Evolutionary conservation across 2,329 filamentous ascomycete species (phyloP), one percentile per base, ranked within the genome.

Genomic region (Sclerotinia nivalis): DNA sequence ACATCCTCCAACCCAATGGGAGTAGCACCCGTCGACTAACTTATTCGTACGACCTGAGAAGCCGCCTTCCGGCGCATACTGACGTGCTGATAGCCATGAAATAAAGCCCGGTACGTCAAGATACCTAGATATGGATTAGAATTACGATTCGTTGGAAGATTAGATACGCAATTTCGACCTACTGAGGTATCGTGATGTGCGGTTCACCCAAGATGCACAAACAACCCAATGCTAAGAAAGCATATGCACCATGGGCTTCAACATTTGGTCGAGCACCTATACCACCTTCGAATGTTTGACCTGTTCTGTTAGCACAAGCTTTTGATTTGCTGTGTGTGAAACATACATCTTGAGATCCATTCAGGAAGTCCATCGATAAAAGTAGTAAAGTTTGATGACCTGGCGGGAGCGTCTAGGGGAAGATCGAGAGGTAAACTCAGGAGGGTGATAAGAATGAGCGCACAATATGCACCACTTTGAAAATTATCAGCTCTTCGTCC

Each of bases 11-110:
- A 97, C 91, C 96, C 96, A 99, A 81, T 97, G 95, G 79, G 93
- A 97, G 83, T 99, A 99, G 82, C 96, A 99, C 59, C 95, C 96
- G 80, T 99, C 96, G 45, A 98, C 96, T 45, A 99, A 86, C 82
- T 99, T 99, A 84, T 98, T 98, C 40, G 95, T 97, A 75, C 96
- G 91, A 72, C 96, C 96, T 54, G 93, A 91, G 78, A 97, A 94
- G 49, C 96, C 96, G 73, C 94, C 94, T 80, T 98, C 96, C 4
- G 95, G 96, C 43, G 89, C 89, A 79, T 95, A 92, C 80, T 99
- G 96, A 71, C 93, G 90, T 58, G 92, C 89, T 10, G 93, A 95
- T 52, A 99, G 87, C 93, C 96, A 99, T 71, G 90, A 89, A 61
- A 96, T 85, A 68, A 99, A 85, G 66, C 88, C 84, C 72, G 89